Evolutionary conservation across 371 early-diverging fungal genomes (phyloP).

Genomic region (Mucor velutinosus): DNA sequence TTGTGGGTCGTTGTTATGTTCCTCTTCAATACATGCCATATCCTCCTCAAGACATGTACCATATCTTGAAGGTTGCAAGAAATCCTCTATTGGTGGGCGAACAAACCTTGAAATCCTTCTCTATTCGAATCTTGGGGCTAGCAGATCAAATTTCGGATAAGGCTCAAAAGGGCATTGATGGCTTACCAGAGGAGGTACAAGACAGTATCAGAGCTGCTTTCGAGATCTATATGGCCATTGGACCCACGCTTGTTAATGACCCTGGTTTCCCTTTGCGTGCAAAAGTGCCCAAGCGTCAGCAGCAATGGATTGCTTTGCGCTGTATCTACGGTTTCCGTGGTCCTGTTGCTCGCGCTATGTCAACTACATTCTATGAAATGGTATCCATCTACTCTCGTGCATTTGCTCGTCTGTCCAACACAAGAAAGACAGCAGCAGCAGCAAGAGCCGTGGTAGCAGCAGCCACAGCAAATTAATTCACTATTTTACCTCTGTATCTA

Average conservation of each 20-base stretch:
- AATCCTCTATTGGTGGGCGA: conserved; percentile 30
- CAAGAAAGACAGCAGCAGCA: not conserved
- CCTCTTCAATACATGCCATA: conserved; percentile 40
- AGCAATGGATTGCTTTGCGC: conserved; percentile 42
- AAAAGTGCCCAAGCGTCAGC: conserved; percentile 37
- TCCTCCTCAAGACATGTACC: conserved; percentile 22
- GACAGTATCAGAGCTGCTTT: conserved; percentile 50
- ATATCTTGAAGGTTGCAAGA: conserved; percentile 22
- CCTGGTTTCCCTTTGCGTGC: conserved; percentile 45
- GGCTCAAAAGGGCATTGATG: conserved; percentile 44
- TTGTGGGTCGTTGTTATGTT: conserved; percentile 51
- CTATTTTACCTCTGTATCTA: not conserved
- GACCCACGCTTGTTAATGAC: conserved; percentile 31
- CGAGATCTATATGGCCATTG: conserved; percentile 51
- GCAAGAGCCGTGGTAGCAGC: not conserved
- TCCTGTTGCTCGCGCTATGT: conserved; percentile 24
- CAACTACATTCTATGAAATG: conserved; percentile 8
- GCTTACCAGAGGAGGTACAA: conserved; percentile 41
- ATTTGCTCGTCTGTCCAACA: conserved; percentile 9
- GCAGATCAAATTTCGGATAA: conserved; percentile 33
- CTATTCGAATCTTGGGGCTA: conserved; percentile 28
- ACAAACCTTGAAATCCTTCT: conserved; percentile 21
- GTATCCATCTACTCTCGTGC: conserved; percentile 9
- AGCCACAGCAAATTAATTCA: not conserved
- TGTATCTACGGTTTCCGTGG: conserved; percentile 45